These are phyloP conservation scores for Schizothecium vesticola DNA, from an alignment of 495 filamentous ascomycete genomes.

Conservation along the genomic window DNA sequence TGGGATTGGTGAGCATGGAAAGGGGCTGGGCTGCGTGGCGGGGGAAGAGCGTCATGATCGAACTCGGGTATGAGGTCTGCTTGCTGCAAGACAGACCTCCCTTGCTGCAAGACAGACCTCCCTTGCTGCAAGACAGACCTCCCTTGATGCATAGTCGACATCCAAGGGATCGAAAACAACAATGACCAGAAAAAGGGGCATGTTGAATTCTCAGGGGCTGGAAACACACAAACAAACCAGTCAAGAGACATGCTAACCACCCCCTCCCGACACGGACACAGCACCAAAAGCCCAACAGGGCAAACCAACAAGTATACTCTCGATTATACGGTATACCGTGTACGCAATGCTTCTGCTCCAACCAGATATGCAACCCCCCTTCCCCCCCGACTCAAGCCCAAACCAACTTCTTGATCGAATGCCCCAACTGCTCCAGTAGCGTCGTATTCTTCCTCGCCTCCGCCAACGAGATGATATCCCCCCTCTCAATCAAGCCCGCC, in stretches of 20 bases:
- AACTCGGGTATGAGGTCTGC: not conserved
- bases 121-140: no score
- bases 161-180: not conserved
- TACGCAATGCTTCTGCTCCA: not conserved
- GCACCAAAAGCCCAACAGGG: not conserved
- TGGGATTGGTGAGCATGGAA: not conserved
- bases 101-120: no score
- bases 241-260: not conserved
- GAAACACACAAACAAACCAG: not conserved
- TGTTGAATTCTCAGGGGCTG: not conserved
- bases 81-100: no score
- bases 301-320: not conserved
- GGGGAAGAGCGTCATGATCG: not conserved
- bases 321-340: not conserved
- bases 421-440: slow-evolving; percentile 75
- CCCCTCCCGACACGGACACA: not conserved
- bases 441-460: slow-evolving; percentile 88
- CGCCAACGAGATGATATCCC: slow-evolving; percentile 71
- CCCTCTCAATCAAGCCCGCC: slow-evolving; percentile 53
- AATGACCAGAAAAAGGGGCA: not conserved
- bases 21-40: not conserved
- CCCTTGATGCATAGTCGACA: not conserved
- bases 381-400: slow-evolving; percentile 57
- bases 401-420: slow-evolving; percentile 85
- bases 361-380: not conserved